Evolutionary conservation across 139 green algal species (phyloP), one percentile per base, ranked within the genome.

Genomic region (Coelastrella sp.): DNA sequence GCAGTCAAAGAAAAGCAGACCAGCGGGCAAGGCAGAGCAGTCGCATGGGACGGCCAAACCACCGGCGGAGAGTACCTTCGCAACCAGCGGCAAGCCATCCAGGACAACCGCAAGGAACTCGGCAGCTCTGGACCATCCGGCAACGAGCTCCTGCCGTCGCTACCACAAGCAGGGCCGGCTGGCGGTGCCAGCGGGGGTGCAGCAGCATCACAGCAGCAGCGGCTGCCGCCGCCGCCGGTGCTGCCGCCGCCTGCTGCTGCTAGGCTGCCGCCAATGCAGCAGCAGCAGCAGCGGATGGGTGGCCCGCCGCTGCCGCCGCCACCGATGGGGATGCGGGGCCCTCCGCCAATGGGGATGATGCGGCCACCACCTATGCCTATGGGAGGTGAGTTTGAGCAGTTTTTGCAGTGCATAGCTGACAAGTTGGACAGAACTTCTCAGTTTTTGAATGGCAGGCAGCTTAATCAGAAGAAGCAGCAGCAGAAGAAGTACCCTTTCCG

Each of bases 1-100:
- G n/a, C n/a, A n/a, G 85, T 99, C 14, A 93, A 97, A 88, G 96
- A 98, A 83, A 95, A 94, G 88, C 94, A 96, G 90, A 97, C 94
- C 87, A 94, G 85, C 14, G 96, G 95, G 20, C 92, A 89, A 6
- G 91, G 94, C 59, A 91, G 95, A 4, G 74, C 93, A 17, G 95
- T 96, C 59, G 93, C 89, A 0, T 97, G 95, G 95, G 95, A 96
- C 60, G 95, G 95, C 8, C 87, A 90, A 32, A 95, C 92, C 20
- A 87, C 91, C 75, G 56, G 86, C 47, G 93, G 91, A 19, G 71
- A 73, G 32, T 82, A 80, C 84, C 89, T 95, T 22, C 47, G 66
- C 6, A 89, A 78, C 32, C 92, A 96, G 91, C 64, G 94, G 54
- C 81, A 90, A 32, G 78, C 87, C 59, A 95, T 93, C 59, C 68